Conservation (phyloP, 2,329 filamentous ascomycete species). For the Talaromyces atroroseus region DNA sequence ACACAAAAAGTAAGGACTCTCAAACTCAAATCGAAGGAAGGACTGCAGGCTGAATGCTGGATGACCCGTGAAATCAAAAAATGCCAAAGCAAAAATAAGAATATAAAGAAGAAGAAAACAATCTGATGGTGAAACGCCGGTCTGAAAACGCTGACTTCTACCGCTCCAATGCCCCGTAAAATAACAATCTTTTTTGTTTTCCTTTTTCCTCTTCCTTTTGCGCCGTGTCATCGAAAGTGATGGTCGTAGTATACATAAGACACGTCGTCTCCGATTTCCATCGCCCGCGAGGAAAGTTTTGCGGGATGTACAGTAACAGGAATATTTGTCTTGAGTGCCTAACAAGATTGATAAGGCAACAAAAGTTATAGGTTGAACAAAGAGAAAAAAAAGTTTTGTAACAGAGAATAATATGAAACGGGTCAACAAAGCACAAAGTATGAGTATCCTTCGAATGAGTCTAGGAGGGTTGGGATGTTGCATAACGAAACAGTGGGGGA, state of each 20-base stretch:
- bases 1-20: slow-evolving; percentile 8
- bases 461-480: slow-evolving; percentile 12
- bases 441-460: slow-evolving; percentile 5
- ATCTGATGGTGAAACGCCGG: slow-evolving; percentile 14
- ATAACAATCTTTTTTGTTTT: slow-evolving; percentile 14
- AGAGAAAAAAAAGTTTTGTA: neutral
- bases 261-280: slow-evolving; percentile 12
- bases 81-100: slow-evolving; percentile 17
- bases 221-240: slow-evolving; percentile 13
- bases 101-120: slow-evolving; percentile 13
- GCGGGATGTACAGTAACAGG: slow-evolving; percentile 1
- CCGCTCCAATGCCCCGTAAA: slow-evolving; percentile 12
- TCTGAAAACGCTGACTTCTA: slow-evolving; percentile 10
- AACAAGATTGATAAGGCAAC: neutral
- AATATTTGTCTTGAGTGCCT: neutral
- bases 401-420: slow-evolving; percentile 7
- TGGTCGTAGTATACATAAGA: slow-evolving; percentile 16
- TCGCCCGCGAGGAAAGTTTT: slow-evolving; percentile 12
- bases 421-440: slow-evolving; percentile 8
- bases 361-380: neutral
- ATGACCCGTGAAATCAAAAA: slow-evolving; percentile 9
- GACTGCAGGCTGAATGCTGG: slow-evolving; percentile 14
- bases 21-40: slow-evolving; percentile 7
- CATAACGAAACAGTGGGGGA: slow-evolving; percentile 1
- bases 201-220: slow-evolving; percentile 13